phyloP scores from a whole-genome alignment of 2,329 filamentous ascomycete species.

The Dothideomycetidae sp. region DNA sequence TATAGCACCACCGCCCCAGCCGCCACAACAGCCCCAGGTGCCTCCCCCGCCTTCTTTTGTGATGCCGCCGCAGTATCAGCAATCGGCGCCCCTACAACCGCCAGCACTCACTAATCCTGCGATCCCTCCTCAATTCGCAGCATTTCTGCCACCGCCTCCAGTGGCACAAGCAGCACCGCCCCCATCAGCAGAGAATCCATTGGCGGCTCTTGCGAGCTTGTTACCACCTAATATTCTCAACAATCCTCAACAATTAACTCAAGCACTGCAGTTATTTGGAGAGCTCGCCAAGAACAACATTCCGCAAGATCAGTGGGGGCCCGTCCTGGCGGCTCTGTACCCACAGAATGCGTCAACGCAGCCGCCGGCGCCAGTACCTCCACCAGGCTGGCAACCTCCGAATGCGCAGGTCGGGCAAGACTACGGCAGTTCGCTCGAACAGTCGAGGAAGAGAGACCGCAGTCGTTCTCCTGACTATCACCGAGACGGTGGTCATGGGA shows the following conservation, averaged over 20 bases:
- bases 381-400: conserved; percentile 11
- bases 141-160: neutral
- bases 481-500: conserved; percentile 44
- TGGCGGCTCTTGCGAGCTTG: conserved; percentile 15
- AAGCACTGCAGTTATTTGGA: conserved; percentile 62
- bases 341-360: conserved; percentile 17
- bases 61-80: conserved; percentile 10
- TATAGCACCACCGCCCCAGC: conserved; percentile 13
- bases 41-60: conserved; percentile 7
- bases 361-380: conserved; percentile 10
- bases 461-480: conserved; percentile 60
- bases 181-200: conserved; percentile 3
- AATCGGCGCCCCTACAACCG: conserved; percentile 1
- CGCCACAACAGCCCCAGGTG: conserved; percentile 13
- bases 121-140: conserved; percentile 3
- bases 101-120: conserved; percentile 1
- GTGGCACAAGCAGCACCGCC: neutral
- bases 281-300: conserved; percentile 61
- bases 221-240: conserved; percentile 25
- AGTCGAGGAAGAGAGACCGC: conserved; percentile 54
- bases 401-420: conserved; percentile 12
- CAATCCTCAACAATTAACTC: conserved; percentile 40
- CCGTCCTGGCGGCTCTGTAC: conserved; percentile 38
- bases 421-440: conserved; percentile 10
- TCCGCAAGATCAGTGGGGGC: conserved; percentile 59